Evolutionary conservation across 352 stramenopile species (phyloP).

Genomic region (Phytophthora hybrid): DNA sequence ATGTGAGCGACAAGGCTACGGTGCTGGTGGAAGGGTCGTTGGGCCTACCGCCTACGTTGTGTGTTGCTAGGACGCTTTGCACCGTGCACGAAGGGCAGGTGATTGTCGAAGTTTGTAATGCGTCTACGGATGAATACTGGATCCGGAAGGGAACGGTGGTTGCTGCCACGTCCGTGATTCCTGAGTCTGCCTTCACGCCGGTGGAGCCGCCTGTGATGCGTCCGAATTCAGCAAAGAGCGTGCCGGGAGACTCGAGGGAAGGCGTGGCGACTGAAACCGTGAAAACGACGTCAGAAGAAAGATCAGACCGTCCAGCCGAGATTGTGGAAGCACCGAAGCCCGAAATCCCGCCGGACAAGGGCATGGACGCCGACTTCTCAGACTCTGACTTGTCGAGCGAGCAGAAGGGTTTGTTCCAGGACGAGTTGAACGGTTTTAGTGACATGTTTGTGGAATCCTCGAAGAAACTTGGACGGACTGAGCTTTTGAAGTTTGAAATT

Average conservation of each 20-base stretch:
- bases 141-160: background rate
- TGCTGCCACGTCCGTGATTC: background rate
- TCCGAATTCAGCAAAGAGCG: too few relatives aligned
- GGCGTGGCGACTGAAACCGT: too few relatives aligned
- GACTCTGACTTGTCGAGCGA: background rate
- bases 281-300: background rate
- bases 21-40: background rate
- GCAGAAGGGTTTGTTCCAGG: background rate
- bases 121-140: background rate
- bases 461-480: constrained; percentile 4
- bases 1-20: background rate
- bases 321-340: background rate
- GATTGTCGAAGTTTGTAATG: constrained; percentile 1
- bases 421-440: background rate
- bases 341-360: background rate
- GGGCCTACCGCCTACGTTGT: background rate
- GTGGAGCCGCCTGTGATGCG: too few relatives aligned
- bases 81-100: background rate
- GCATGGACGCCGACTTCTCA: background rate
- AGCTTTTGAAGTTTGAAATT: constrained; percentile 16
- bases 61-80: background rate
- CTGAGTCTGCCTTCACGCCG: background rate
- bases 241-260: too few relatives aligned
- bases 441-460: constrained; percentile 13
- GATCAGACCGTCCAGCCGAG: background rate